phyloP scores from a whole-genome alignment of 495 filamentous ascomycete species.

The Penicillium verhagenii region DNA sequence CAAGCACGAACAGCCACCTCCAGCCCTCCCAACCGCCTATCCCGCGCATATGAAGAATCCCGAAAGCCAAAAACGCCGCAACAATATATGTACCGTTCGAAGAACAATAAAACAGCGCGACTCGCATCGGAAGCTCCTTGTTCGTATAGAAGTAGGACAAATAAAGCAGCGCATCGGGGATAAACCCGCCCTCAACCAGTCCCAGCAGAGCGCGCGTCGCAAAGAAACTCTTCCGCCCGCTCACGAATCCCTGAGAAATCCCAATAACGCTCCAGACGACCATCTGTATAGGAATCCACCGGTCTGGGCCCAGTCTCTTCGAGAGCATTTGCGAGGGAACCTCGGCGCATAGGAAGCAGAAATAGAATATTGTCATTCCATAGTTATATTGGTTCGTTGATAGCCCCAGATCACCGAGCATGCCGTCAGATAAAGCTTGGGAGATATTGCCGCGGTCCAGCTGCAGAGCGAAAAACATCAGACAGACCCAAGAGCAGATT shows the following conservation, averaged over 20 bases:
- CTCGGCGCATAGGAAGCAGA: conserved; percentile 11
- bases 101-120: conserved; percentile 56
- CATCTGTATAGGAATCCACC: conserved; percentile 57
- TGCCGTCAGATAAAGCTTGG: conserved; percentile 55
- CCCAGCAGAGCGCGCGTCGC: conserved; percentile 61
- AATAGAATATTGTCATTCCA: conserved; percentile 18
- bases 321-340: conserved; percentile 31
- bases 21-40: conserved; percentile 32
- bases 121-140: conserved; percentile 57
- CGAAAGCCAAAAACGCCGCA: conserved; percentile 46
- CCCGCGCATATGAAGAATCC: conserved; percentile 41
- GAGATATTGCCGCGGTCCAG: conserved; percentile 57
- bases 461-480: conserved; percentile 63
- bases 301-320: conserved; percentile 14
- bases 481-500: conserved; percentile 27
- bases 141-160: conserved; percentile 69
- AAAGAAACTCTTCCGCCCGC: conserved; percentile 59
- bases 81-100: conserved; percentile 51
- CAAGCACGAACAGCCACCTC: conserved; percentile 52
- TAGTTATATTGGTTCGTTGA: conserved; percentile 42
- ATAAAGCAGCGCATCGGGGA: conserved; percentile 53
- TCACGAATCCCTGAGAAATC: conserved; percentile 57
- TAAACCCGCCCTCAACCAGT: conserved; percentile 65
- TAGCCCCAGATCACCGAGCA: conserved; percentile 53
- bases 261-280: conserved; percentile 70